phyloP scores from a whole-genome alignment of 139 green algal species.

The Trebouxia sp. region DNA sequence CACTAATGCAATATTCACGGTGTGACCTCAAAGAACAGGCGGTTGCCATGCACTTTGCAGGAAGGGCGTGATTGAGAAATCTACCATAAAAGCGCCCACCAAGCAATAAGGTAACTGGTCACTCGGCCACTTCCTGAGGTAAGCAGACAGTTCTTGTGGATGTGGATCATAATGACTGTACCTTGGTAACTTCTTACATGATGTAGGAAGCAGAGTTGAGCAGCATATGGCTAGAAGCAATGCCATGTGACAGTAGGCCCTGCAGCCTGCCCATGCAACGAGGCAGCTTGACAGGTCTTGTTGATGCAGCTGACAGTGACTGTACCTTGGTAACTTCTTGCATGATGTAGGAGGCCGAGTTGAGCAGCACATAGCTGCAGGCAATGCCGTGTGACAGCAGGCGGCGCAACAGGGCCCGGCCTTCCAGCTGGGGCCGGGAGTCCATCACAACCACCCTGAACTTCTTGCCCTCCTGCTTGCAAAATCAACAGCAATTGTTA shows the following conservation, averaged over 20 bases:
- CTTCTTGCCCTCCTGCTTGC: constrained; percentile 45
- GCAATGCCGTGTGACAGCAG: constrained; percentile 70
- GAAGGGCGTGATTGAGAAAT: too few species aligned
- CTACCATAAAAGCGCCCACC: too few species aligned
- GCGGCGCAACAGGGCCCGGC: constrained; percentile 62
- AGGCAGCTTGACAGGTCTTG: neutral
- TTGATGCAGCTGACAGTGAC: neutral
- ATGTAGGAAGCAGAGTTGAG: constrained; percentile 79
- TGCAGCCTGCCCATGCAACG: too few species aligned
- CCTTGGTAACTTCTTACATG: constrained; percentile 52
- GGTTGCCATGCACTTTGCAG: too few species aligned
- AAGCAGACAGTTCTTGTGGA: neutral
- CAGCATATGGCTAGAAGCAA: constrained; percentile 80
- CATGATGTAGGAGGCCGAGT: constrained; percentile 80
- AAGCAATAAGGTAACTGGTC: too few species aligned
- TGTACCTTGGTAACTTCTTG: constrained; percentile 24
- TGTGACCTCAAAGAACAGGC: too few species aligned
- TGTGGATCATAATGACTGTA: neutral
- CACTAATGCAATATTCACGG: too few species aligned
- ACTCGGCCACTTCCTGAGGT: too few species aligned
- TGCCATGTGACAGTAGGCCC: constrained; percentile 60
- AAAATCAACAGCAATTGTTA: constrained; percentile 4
- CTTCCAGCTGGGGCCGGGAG: constrained; percentile 81
- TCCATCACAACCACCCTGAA: constrained; percentile 90
- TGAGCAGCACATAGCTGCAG: constrained; percentile 79